These are phyloP conservation scores for Tanozyma kutaoensis DNA, from an alignment of 805 yeast species.

Conservation along the genomic window DNA sequence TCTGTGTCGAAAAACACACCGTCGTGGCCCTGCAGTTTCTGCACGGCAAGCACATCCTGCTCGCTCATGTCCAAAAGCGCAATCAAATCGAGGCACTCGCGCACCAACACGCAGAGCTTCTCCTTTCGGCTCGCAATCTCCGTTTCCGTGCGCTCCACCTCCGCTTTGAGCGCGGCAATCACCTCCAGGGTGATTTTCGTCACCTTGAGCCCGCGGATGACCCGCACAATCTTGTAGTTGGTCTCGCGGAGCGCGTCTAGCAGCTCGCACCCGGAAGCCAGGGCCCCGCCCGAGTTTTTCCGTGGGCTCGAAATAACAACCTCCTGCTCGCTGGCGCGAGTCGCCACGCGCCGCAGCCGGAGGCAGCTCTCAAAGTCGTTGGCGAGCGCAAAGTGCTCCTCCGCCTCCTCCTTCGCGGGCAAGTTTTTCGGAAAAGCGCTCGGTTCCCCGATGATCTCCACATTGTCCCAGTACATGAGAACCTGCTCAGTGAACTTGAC, in stretches of 20 bases:
- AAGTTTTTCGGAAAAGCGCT: too few relatives aligned
- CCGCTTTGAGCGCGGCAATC: slow-evolving; percentile 9
- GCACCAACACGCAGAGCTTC: slow-evolving; percentile 11
- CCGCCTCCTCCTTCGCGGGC: too few relatives aligned
- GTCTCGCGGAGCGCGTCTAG: slow-evolving; percentile 18
- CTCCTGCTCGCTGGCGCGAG: too few relatives aligned
- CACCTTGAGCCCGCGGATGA: slow-evolving; percentile 19
- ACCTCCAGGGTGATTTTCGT: slow-evolving; percentile 23
- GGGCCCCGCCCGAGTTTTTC: background rate
- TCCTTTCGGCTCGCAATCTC: slow-evolving; percentile 12
- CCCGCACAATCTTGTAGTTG: slow-evolving; percentile 22
- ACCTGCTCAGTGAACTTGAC: slow-evolving; percentile 16
- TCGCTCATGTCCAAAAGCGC: slow-evolving; percentile 15
- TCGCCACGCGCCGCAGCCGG: too few relatives aligned
- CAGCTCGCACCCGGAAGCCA: slow-evolving; percentile 4
- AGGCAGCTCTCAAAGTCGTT: too few relatives aligned
- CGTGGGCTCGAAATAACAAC: background rate
- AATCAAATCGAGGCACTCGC: slow-evolving; percentile 13
- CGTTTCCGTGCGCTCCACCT: slow-evolving; percentile 12
- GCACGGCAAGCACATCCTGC: slow-evolving; percentile 19
- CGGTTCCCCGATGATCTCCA: slow-evolving; percentile 16
- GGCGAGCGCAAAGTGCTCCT: too few relatives aligned
- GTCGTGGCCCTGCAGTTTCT: slow-evolving; percentile 19
- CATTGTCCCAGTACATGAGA: slow-evolving; percentile 12
- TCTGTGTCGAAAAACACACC: slow-evolving; percentile 27